These are phyloP conservation scores for Colletotrichum acutatum DNA, from an alignment of 2,329 filamentous ascomycete species.

Conservation along the genomic window DNA sequence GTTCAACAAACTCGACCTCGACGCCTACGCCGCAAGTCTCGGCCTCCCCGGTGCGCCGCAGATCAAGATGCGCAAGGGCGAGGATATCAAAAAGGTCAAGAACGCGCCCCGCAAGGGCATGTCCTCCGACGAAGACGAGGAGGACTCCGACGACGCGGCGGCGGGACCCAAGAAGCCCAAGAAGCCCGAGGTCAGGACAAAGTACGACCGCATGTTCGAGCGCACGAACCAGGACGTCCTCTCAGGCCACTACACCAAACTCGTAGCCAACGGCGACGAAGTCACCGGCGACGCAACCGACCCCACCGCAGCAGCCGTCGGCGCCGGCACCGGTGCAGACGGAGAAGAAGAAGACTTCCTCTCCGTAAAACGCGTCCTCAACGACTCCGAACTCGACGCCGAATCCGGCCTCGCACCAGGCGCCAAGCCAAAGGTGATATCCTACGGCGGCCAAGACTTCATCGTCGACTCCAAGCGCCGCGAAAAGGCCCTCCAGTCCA, in stretches of 20 bases:
- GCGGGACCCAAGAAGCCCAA: conserved; percentile 66
- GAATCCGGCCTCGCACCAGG: conserved; percentile 54
- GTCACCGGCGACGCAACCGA: background rate
- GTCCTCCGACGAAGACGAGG: conserved; percentile 62
- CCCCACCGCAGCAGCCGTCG: conserved; percentile 48
- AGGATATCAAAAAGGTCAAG: conserved; percentile 87
- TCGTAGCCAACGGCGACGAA: conserved; percentile 72
- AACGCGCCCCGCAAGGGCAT: conserved; percentile 80
- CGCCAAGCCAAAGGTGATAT: conserved; percentile 67
- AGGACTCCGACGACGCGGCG: conserved; percentile 64
- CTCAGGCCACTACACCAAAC: conserved; percentile 91
- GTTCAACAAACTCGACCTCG: conserved; percentile 82
- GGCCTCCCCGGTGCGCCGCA: conserved; percentile 91
- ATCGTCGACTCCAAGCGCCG: conserved; percentile 94
- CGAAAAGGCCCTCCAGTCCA: conserved; percentile 93
- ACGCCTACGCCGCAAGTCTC: conserved; percentile 85
- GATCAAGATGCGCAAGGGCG: conserved; percentile 92
- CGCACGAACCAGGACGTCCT: conserved; percentile 94
- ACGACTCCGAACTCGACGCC: conserved; percentile 71
- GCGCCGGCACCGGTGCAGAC: conserved; percentile 50
- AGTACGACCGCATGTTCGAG: conserved; percentile 98
- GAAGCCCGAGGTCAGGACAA: conserved; percentile 84
- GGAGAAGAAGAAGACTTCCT: conserved; percentile 84
- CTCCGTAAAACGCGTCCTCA: conserved; percentile 87
- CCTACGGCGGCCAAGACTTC: conserved; percentile 76